phyloP scores from a whole-genome alignment of 495 filamentous ascomycete species.

The Sphaerosporella brunnea region DNA sequence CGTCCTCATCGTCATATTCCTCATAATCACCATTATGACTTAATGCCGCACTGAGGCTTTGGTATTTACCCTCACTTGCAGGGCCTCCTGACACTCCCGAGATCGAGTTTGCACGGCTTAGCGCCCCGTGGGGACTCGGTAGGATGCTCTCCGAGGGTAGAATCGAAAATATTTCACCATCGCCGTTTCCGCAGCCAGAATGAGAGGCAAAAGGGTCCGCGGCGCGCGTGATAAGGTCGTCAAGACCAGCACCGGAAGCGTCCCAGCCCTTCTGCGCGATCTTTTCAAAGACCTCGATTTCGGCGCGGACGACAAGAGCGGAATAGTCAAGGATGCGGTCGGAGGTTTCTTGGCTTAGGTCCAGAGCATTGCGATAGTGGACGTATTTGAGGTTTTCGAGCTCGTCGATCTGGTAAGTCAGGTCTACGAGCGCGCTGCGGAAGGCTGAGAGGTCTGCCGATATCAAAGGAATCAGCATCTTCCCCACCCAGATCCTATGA shows the following conservation, averaged over 20 bases:
- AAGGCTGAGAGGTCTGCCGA: conserved; percentile 22
- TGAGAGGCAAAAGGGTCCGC: conserved; percentile 42
- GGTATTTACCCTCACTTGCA: conserved; percentile 20
- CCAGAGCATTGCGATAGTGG: conserved; percentile 36
- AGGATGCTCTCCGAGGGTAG: conserved; percentile 25
- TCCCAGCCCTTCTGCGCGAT: conserved; percentile 45
- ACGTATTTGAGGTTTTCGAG: conserved; percentile 39
- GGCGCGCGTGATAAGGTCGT: conserved; percentile 43
- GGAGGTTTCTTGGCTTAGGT: conserved; percentile 42
- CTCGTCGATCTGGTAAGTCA: conserved; percentile 44
- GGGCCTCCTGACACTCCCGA: conserved; percentile 6
- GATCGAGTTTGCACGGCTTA: conserved; percentile 18
- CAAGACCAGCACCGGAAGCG: conserved; percentile 42
- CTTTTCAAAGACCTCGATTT: conserved; percentile 48
- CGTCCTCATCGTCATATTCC: conserved; percentile 24
- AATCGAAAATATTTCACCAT: conserved; percentile 25
- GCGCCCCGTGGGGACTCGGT: conserved; percentile 21
- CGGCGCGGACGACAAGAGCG: conserved; percentile 42
- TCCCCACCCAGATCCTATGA: too few relatives aligned
- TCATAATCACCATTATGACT: conserved; percentile 18
- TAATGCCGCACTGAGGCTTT: conserved; percentile 17
- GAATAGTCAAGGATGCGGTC: conserved; percentile 40
- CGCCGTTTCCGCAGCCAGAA: conserved; percentile 25
- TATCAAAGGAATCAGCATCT: neutral
- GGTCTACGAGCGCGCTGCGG: conserved; percentile 34